Evolutionary conservation across 139 green algal genomes (phyloP).

Genomic region (Chlorella sorokiniana): DNA sequence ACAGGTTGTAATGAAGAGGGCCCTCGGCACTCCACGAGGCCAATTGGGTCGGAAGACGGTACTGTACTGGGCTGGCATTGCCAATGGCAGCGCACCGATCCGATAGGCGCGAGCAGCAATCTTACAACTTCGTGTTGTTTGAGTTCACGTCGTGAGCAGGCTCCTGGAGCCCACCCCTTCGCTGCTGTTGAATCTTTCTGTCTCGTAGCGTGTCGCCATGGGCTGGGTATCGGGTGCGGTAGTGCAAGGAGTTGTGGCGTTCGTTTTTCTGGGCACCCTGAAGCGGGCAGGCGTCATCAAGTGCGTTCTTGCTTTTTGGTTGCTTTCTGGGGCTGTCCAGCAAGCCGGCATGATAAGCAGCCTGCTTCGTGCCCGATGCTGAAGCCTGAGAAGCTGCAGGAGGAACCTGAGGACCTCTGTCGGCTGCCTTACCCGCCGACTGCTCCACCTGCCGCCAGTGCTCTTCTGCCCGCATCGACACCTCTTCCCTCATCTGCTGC

Average conservation of each 20-base stretch:
- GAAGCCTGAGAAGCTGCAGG: background rate
- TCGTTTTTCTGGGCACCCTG: constrained; percentile 42
- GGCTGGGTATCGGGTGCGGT: constrained; percentile 15
- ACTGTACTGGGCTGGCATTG: too few relatives aligned
- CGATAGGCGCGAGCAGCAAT: too few relatives aligned
- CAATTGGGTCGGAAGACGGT: too few relatives aligned
- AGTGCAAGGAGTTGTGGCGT: constrained; percentile 31
- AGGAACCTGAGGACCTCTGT: background rate
- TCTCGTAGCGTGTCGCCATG: constrained; percentile 19
- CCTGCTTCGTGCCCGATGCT: background rate
- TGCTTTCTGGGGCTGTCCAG: too few relatives aligned
- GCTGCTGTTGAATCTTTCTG: background rate
- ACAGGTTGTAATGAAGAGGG: too few relatives aligned
- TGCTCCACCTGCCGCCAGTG: background rate
- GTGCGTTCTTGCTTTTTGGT: constrained; percentile 19
- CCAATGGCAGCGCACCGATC: too few relatives aligned
- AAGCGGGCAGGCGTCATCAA: constrained; percentile 46
- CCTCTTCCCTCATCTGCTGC: background rate
- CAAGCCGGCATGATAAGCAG: too few relatives aligned
- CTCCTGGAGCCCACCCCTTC: too few relatives aligned
- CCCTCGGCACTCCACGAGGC: too few relatives aligned
- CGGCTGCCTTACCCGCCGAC: background rate
- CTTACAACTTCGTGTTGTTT: too few relatives aligned
- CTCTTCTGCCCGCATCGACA: background rate
- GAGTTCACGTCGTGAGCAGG: too few relatives aligned